A percentile compares a stretch with the other conserved stretches of the same genome.
These are phyloP conservation scores for Medicago lupulina DNA, from an alignment of 306 rosid genomes.

Conservation along the genomic window DNA sequence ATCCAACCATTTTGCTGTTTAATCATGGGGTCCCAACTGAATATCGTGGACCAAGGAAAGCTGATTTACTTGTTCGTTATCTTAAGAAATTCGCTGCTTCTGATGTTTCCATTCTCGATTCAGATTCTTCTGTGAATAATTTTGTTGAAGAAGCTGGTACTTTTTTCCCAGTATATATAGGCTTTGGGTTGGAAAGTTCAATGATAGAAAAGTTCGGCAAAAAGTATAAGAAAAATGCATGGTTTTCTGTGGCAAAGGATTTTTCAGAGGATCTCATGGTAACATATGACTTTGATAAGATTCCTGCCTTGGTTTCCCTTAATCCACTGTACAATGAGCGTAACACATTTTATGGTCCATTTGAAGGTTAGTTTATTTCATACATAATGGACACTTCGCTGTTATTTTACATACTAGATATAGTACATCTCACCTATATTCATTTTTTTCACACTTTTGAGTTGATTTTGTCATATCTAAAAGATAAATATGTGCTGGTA, in stretches of 20 bases:
- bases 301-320: conserved; percentile 84
- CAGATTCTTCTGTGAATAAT: conserved; percentile 71
- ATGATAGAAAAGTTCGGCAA: conserved; percentile 60
- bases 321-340: conserved; percentile 75
- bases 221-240: conserved; percentile 87
- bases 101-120: conserved; percentile 82
- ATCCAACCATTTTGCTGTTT: conserved; percentile 79
- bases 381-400: conserved; percentile 25
- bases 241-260: conserved; percentile 94
- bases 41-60: conserved; percentile 90
- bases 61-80: conserved; percentile 79
- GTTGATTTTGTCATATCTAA: conserved; percentile 20
- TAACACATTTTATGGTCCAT: conserved; percentile 88
- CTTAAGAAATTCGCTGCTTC: conserved; percentile 88
- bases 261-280: conserved; percentile 88
- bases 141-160: conserved; percentile 76
- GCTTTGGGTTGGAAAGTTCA: conserved; percentile 78
- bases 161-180: conserved; percentile 80
- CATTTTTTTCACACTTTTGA: background rate
- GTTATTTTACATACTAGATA: conserved; percentile 19
- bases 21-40: conserved; percentile 77
- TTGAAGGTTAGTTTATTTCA: conserved; percentile 73
- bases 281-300: conserved; percentile 82
- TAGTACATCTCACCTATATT: background rate
- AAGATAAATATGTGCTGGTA: background rate